Evolutionary conservation across 305 asterid species (phyloP), one percentile per base, ranked within the genome.

Genomic region (Rubia peregrina): DNA sequence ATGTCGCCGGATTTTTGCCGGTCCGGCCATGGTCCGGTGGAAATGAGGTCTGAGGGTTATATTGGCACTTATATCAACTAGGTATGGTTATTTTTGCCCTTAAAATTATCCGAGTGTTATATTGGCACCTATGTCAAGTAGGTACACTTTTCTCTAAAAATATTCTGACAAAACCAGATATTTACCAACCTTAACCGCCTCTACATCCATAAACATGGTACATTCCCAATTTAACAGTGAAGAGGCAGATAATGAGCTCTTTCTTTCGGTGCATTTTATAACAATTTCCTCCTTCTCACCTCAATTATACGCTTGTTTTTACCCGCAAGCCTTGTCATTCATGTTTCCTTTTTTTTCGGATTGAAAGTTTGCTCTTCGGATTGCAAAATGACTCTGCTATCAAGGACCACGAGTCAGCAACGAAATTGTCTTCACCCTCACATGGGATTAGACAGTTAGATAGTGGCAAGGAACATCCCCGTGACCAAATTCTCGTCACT

Each of bases 401-500:
- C 24, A 42, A 68, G 57, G 67, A 67, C 74, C 74, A 48, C 78
- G 26, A 61, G 67, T 48, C 33, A 38, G 71, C 5, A 42, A 57
- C 76, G 22, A 33, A 51, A 76, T 73, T 40, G 71, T 55, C 53
- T 61, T 48, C 71, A 16, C 33, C 48, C 65, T 17, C 38, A 42
- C 36, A 40, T 33, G 62, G 57, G 57, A 51, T 51, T 51, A 43
- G n/a, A 30, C 69, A 41, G 40, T 19, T 4, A 4, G 53, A 16
- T 9, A 41, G 33, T 9, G 53, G 56, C 71, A 71, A 59, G 14
- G 59, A 44, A 14, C 61, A 33, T 30, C 69, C 89, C 61, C 83
- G 81, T 78, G 85, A 82, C 67, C 71, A n/a, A 46, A 74, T 66
- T 46, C 77, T 73, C 83, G 22, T 51, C 74, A 19, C 79, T 67